A percentile compares a stretch with the other conserved stretches of the same genome.
These are phyloP conservation scores for Balansia obtecta DNA, from an alignment of 2,329 filamentous ascomycete genomes.

Conservation along the genomic window DNA sequence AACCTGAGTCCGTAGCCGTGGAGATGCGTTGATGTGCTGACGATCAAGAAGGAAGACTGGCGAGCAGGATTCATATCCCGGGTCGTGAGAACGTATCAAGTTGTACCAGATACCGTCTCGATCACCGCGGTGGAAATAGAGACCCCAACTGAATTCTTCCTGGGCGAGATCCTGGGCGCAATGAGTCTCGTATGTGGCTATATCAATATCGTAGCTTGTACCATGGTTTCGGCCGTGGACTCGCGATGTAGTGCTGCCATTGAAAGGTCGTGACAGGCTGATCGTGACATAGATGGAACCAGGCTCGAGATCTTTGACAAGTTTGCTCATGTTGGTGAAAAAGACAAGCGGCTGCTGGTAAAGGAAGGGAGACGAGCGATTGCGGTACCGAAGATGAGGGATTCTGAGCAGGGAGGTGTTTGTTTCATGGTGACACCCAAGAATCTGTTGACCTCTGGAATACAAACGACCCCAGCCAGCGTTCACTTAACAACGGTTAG, in stretches of 20 bases:
- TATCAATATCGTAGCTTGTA: constrained; percentile 7
- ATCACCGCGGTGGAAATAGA: constrained; percentile 20
- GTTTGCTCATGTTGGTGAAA: constrained; percentile 1
- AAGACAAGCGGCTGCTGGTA: not conserved
- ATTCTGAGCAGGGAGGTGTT: no score
- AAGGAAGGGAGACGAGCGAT: no score
- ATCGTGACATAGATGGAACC: constrained; percentile 7
- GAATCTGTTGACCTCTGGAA: not conserved
- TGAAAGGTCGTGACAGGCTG: not conserved
- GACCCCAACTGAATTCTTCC: constrained; percentile 24
- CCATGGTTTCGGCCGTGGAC: not conserved
- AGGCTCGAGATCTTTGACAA: constrained; percentile 4
- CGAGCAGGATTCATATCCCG: not conserved
- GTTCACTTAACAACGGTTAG: not conserved
- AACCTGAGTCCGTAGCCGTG: constrained; percentile 16
- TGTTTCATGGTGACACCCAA: no score
- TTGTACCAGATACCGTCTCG: constrained; percentile 17
- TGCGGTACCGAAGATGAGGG: no score
- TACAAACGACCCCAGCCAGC: not conserved
- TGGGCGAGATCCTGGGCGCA: constrained; percentile 10
- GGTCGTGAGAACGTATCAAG: not conserved
- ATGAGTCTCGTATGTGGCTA: constrained; percentile 10
- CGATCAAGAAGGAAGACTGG: constrained; percentile 11
- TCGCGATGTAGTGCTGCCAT: not conserved
- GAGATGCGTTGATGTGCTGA: constrained; percentile 12